phyloP scores from a whole-genome alignment of 1,139 yeast genomes.

The Candida tropicalis region DNA sequence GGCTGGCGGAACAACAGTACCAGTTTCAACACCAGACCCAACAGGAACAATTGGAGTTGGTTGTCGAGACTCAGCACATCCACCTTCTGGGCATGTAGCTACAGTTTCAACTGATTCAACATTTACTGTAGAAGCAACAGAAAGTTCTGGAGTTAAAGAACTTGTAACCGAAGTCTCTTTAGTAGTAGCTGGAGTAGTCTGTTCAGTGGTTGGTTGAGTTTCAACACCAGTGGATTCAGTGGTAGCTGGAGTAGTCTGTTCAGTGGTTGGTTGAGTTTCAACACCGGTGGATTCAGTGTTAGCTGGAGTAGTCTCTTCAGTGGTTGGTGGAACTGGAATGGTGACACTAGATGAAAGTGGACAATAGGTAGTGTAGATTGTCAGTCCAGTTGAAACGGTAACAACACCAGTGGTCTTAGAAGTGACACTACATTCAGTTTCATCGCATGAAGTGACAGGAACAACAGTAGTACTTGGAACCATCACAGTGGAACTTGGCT shows the following conservation, averaged over 20 bases:
- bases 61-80: slow-evolving; percentile 1
- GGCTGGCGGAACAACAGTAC: slow-evolving; percentile 2
- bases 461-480: slow-evolving; percentile 20
- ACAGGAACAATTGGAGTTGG: slow-evolving; percentile 6
- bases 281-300: slow-evolving; percentile 14
- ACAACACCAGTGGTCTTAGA: slow-evolving; percentile 42
- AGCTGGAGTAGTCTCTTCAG: slow-evolving; percentile 1
- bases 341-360: slow-evolving; percentile 23
- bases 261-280: neutral
- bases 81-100: slow-evolving; percentile 3
- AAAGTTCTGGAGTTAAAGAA: neutral
- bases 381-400: slow-evolving; percentile 27
- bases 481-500: slow-evolving; percentile 12
- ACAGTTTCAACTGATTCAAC: neutral
- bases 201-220: neutral
- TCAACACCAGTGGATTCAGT: neutral
- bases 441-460: slow-evolving; percentile 26
- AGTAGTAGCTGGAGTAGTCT: slow-evolving; percentile 8
- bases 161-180: neutral
- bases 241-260: slow-evolving; percentile 3
- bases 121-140: slow-evolving; percentile 1
- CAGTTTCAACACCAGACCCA: neutral
- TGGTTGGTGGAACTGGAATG: slow-evolving; percentile 18
- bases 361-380: slow-evolving; percentile 24
- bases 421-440: slow-evolving; percentile 27